Base-by-base conservation (phyloP, 2,329 filamentous ascomycete genomes). In the Alternaria postmessia region DNA sequence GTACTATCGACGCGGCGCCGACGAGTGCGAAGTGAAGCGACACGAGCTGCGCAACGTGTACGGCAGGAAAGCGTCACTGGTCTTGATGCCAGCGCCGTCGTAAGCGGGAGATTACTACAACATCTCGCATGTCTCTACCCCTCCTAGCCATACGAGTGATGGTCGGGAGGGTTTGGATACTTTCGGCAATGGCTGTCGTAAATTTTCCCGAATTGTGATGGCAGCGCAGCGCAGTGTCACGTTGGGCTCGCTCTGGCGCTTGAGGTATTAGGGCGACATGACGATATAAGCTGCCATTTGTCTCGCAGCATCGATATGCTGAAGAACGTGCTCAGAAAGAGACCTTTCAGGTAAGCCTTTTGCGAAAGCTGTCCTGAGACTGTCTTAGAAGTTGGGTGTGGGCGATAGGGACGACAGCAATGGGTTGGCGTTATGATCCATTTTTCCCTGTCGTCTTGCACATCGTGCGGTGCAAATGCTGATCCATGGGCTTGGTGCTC, bases 121-220 rank as follows among this genome's bases (percentile, higher is more conserved):
- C 28, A 41, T 12, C 26, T 44, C 28, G 52, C 44, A 39, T 57
- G 39, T n/a, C 34, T 26, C 49, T 59, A 60, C 59, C 62, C 64
- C 65, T 66, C 57, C 61, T 57, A 30, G 30, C 14, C 6, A 24
- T 53, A 5, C 51, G 28, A 18, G 44, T 38, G 20, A 39, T 28
- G 36, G 8, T 51, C 57, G 20, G 51, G 54, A 54, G 32, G 48
- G n/a, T 54, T 68, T 65, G 44, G 55, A 60, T 43, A 60, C 59
- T 63, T 63, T 67, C 42, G 64, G 60, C 57, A 63, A 48, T 61
- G 30, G 24, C 43, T 59, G 22, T 64, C 59, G 59, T 51, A 51
- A 52, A 41, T 57, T 32, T 54, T 41, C 32, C 26, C 22, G 55
- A 18, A 42, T 32, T 30, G 30, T 49, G 38, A 42, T 57, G 55